Evolutionary conservation across 75 land plant species (phyloP), one percentile per base, ranked within the genome.

Genomic region (Isoetes taiwanensis): DNA sequence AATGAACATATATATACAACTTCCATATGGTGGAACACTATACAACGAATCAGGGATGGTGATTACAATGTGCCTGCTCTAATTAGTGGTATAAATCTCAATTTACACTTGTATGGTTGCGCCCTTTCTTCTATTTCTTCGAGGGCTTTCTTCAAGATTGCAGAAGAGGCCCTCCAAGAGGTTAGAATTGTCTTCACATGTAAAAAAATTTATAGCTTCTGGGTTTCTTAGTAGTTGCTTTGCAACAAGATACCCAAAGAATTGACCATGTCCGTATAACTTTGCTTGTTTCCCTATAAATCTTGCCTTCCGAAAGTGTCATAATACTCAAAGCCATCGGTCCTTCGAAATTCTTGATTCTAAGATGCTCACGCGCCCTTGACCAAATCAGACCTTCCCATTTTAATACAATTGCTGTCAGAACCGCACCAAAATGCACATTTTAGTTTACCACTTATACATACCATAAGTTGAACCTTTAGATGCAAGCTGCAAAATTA

Each of bases 281-380:
- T 72, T 66, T 21, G 84, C 74, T 65, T 81, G 84, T 52, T 81
- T 81, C 14, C 84, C 84, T 11, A 81, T 68, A 24, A 81, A 72
- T 10, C 77, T 73, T 2, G 69, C 84, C 20, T 60, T 62, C 35
- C 77, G 70, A 5, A n/a, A 5, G 75, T 75, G 69, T 81, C 84
- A 32, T 81, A 81, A 56, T 81, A 81, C 32, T 81, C 84, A n/a
- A 82, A 82, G 84, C 84, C 84, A 81, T 56, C 78, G 57, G 39
- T 81, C 82, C 30, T 38, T 40, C 31, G 75, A 65, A 34, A 81
- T 30, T 30, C 82, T 64, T 57, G 56, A 71, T 68, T 81, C 84
- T 26, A 76, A 77, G 10, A 75, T 64, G 54, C 53, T 76, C 14
- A 81, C 59, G 81, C 82, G 43, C 61, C 78, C 42, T 52, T 67